Evolutionary conservation across 768 basidiomycete species (phyloP).

Genomic region (Grammothele lineata): DNA sequence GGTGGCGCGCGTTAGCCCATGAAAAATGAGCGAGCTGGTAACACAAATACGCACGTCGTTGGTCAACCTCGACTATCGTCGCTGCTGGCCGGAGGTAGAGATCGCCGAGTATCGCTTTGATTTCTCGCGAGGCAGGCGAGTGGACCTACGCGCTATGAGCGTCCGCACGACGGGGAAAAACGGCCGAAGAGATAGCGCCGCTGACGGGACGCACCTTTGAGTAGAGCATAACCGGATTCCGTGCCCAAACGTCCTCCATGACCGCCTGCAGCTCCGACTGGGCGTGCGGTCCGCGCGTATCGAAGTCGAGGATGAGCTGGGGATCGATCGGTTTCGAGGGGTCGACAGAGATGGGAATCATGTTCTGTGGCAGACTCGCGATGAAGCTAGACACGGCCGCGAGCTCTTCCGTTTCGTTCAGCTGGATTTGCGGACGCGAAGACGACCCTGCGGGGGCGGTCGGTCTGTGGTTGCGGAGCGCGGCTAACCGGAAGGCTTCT

Average conservation of each 20-base stretch:
- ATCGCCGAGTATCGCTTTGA: conserved; percentile 52
- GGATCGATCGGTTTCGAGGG: conserved; percentile 68
- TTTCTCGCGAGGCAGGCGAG: conserved; percentile 61
- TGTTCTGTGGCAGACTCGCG: conserved; percentile 68
- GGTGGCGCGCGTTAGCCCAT: neutral
- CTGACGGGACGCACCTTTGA: conserved; percentile 48
- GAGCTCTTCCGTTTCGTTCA: conserved; percentile 59
- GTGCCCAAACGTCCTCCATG: conserved; percentile 63
- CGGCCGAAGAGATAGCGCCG: too few relatives aligned
- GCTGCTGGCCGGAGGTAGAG: conserved; percentile 60
- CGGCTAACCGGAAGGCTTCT: conserved; percentile 29
- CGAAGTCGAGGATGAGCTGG: conserved; percentile 78
- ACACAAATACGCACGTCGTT: conserved; percentile 38
- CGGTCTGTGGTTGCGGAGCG: conserved; percentile 14
- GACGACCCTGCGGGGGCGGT: conserved; percentile 1
- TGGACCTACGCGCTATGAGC: conserved; percentile 40
- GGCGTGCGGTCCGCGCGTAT: conserved; percentile 62
- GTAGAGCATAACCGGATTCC: conserved; percentile 73
- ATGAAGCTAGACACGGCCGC: conserved; percentile 74
- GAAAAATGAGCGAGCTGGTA: neutral
- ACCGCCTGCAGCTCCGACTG: conserved; percentile 54
- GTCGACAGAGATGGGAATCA: conserved; percentile 63
- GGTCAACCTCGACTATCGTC: conserved; percentile 67
- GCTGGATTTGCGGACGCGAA: conserved; percentile 36
- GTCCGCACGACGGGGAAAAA: neutral